Evolutionary conservation across 257 asterid species (phyloP).

Genomic region (Solanum peruvianum): DNA sequence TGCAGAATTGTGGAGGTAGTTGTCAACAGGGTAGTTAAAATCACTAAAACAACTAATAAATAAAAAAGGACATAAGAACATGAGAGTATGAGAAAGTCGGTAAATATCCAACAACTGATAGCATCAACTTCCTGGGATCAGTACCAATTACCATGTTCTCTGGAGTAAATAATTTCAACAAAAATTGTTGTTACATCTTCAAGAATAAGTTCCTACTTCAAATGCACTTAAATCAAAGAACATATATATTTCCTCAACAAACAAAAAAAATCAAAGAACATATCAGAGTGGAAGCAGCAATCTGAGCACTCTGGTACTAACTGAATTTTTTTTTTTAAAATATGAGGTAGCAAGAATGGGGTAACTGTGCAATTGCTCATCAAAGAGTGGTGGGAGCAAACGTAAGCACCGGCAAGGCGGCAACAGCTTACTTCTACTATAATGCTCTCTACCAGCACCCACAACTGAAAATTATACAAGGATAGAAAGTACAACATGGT

Average conservation of each 20-base stretch:
- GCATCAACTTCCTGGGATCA: background rate
- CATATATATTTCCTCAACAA: background rate
- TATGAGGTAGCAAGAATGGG: background rate
- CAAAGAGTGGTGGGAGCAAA: background rate
- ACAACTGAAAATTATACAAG: background rate
- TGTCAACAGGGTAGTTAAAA: background rate
- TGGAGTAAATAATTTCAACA: background rate
- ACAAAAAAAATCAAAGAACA: background rate
- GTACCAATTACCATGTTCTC: background rate
- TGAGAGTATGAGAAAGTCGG: background rate
- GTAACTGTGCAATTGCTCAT: background rate
- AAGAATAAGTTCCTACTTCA: background rate
- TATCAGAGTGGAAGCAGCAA: background rate
- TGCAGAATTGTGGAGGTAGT: background rate
- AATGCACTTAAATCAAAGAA: background rate
- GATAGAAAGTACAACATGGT: background rate
- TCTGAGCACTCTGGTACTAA: background rate
- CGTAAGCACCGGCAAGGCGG: background rate
- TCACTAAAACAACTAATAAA: background rate
- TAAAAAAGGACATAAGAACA: background rate
- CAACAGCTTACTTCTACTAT: background rate
- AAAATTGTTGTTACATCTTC: background rate
- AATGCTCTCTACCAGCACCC: background rate
- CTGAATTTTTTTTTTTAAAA: background rate
- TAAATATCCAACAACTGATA: background rate